Base-by-base conservation (phyloP, 345 rosid species). In the Populus euphratica region DNA sequence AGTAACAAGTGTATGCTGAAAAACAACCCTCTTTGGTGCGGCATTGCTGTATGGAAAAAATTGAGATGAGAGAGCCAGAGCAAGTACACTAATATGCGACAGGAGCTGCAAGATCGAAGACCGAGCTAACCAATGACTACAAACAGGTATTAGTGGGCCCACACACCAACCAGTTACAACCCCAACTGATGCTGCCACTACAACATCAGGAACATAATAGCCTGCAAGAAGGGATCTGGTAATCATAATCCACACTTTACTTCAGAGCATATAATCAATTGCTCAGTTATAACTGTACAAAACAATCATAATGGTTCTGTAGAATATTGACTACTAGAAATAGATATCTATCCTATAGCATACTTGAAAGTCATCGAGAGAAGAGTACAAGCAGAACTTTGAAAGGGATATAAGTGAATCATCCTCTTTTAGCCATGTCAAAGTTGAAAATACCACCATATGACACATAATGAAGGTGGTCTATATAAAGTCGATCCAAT, bases 1-100 rank as follows among this genome's bases (percentile, higher is more conserved):
- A 75, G 97, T 91, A 70, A 87, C 39, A 76, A 87, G 72, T 31
- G 99, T 90, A 68, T 96, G 93, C 86, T 96, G 98, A 75, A 96
- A 82, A 79, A 96, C 82, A 81, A 91, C 89, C 86, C 97, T 93
- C 89, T 96, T 96, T 10, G 96, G 98, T 56, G 99, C 98, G 76
- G 82, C 86, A 23, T 74, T 88, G 86, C 96, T 91, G 82, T 96
- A 96, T 23, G 99, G 99, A 84, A 96, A 96, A 80, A 93, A 86
- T 81, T 88, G 98, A 12, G 97, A 92, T 20, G 99, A 87, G 59
- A 96, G 74, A 9, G 99, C 99, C 88, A 96, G 71, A 78, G 88
- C 87, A 79, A 93, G 83, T 77, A 96, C 85, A 49, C 81, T 87
- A 78, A 92, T 81, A 65, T 96, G 93, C 78, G 89, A 74, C 87